A percentile compares a stretch with the other conserved stretches of the same genome.
Conservation (phyloP, 371 early-diverging fungal genomes). For the Mortierella sp. region DNA sequence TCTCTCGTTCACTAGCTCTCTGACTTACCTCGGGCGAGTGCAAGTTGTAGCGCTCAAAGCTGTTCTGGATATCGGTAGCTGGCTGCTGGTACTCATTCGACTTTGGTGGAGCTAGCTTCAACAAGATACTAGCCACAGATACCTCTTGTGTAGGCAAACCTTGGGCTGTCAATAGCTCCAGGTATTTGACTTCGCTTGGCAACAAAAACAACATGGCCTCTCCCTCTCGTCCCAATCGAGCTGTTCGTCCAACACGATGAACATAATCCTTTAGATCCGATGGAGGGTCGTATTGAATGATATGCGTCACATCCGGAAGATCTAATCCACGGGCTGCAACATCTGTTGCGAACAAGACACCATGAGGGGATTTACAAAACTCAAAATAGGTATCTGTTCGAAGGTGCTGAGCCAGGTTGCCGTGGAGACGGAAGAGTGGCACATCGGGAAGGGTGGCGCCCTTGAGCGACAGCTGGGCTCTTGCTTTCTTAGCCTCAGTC, state of each 20-base stretch:
- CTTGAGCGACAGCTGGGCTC: slow-evolving; percentile 49
- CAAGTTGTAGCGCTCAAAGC: slow-evolving; percentile 70
- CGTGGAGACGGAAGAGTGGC: slow-evolving; percentile 88
- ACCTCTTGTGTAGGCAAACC: slow-evolving; percentile 66
- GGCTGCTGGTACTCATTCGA: slow-evolving; percentile 64
- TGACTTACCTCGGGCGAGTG: slow-evolving; percentile 61
- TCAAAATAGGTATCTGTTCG: slow-evolving; percentile 79
- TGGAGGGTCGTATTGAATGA: slow-evolving; percentile 99
- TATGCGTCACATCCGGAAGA: slow-evolving; percentile 90
- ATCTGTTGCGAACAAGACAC: slow-evolving; percentile 95
- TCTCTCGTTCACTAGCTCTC: background rate
- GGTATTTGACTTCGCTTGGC: slow-evolving; percentile 89
- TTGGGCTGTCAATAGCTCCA: slow-evolving; percentile 78
- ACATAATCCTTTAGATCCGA: slow-evolving; percentile 92
- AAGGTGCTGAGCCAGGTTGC: slow-evolving; percentile 81
- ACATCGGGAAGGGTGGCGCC: slow-evolving; percentile 67
- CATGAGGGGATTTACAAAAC: slow-evolving; percentile 73
- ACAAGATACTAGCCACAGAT: slow-evolving; percentile 61
- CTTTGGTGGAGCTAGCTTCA: slow-evolving; percentile 54
- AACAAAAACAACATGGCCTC: slow-evolving; percentile 84
- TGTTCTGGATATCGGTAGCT: slow-evolving; percentile 73
- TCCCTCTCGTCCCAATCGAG: slow-evolving; percentile 91
- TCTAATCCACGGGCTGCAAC: slow-evolving; percentile 99
- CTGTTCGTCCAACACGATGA: slow-evolving; percentile 99
- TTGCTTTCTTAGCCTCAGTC: slow-evolving; percentile 39